phyloP scores from a whole-genome alignment of 805 yeast genomes.

The Candida mattraensis region DNA sequence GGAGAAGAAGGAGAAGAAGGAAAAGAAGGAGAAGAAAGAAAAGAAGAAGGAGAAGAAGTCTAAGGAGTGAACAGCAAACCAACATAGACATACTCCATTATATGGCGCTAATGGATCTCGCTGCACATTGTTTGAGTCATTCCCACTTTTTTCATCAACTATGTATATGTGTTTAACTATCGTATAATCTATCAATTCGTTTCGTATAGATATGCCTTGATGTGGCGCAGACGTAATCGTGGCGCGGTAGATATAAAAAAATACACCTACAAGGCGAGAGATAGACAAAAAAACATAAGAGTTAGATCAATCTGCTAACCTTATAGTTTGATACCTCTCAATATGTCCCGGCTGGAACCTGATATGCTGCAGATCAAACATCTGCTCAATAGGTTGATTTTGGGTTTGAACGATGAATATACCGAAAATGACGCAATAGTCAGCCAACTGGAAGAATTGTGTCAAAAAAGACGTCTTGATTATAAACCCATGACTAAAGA shows the following conservation, averaged over 20 bases:
- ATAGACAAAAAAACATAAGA: background rate
- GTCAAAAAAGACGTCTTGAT: slow-evolving; percentile 10
- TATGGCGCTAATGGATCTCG: no score
- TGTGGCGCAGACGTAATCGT: no score
- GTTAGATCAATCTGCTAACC: background rate
- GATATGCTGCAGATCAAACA: slow-evolving; percentile 21
- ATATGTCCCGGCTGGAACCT: slow-evolving; percentile 12
- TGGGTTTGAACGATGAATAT: slow-evolving; percentile 31
- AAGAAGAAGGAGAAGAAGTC: slow-evolving; percentile 19
- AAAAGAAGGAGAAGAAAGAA: slow-evolving; percentile 11
- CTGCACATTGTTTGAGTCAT: no score
- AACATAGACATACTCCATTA: no score
- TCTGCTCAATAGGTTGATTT: slow-evolving; percentile 29
- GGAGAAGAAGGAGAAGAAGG: slow-evolving; percentile 9
- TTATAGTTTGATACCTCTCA: background rate
- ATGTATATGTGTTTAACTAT: no score
- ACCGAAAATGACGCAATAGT: slow-evolving; percentile 21
- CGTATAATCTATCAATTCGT: no score
- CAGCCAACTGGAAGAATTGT: slow-evolving; percentile 15
- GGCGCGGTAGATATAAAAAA: background rate
- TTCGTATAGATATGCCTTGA: no score
- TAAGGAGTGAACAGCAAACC: slow-evolving; percentile 22
- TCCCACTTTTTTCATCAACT: no score
- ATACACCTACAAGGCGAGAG: background rate
- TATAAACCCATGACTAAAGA: slow-evolving; percentile 6